These are phyloP conservation scores for Lineolata rhizophorae DNA, from an alignment of 495 filamentous ascomycete species.

Conservation along the genomic window DNA sequence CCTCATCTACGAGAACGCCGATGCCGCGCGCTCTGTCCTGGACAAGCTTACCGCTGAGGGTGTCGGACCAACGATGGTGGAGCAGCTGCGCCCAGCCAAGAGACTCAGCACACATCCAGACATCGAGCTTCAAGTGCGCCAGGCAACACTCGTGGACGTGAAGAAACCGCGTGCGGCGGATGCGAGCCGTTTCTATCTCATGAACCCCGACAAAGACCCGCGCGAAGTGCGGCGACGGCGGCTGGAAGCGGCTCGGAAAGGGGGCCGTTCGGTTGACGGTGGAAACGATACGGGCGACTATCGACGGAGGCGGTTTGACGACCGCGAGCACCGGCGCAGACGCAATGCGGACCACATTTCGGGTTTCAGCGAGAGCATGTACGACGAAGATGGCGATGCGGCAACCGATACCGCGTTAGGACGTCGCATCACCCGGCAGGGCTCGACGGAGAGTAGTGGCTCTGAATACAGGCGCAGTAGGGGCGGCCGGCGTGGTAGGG, in stretches of 20 bases:
- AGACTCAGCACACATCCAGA: constrained; percentile 15
- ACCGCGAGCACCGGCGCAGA: constrained; percentile 29
- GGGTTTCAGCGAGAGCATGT: constrained; percentile 60
- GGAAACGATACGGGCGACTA: constrained; percentile 41
- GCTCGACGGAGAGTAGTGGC: constrained; percentile 12
- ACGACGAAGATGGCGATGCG: constrained; percentile 40
- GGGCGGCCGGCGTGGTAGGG: constrained; percentile 11
- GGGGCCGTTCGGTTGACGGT: no score
- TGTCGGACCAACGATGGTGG: constrained; percentile 12
- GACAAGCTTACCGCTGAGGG: constrained; percentile 29
- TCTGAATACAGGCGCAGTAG: constrained; percentile 20
- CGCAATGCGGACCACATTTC: constrained; percentile 26
- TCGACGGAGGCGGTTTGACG: constrained; percentile 31
- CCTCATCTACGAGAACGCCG: constrained; percentile 46
- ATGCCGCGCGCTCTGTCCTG: constrained; percentile 55
- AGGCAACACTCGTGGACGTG: constrained; percentile 50
- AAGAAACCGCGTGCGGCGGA: constrained; percentile 58
- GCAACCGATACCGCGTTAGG: no score
- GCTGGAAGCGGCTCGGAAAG: constrained; percentile 26
- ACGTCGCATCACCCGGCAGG: constrained; percentile 5
- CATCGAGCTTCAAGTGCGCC: constrained; percentile 26
- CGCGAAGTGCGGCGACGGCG: constrained; percentile 39
- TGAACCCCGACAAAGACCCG: constrained; percentile 75
- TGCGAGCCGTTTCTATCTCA: constrained; percentile 72
- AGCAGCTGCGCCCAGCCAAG: constrained; percentile 15